phyloP scores from a whole-genome alignment of 768 basidiomycete species.

The Amanita muscaria region DNA sequence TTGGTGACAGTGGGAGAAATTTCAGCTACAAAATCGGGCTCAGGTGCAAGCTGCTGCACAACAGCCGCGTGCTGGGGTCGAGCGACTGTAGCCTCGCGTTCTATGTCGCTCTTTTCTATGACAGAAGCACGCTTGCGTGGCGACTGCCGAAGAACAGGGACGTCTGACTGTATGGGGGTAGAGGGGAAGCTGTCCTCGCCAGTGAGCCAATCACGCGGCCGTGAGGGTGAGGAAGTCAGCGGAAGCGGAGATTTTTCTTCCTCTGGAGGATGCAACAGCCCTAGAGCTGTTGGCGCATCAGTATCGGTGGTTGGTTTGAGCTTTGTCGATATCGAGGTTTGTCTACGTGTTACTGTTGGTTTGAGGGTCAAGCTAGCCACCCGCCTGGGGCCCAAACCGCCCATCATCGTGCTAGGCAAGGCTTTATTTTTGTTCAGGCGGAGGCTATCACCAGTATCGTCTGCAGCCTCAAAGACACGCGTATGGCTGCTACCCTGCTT shows the following conservation, averaged over 20 bases:
- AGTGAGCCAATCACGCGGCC: constrained; percentile 62
- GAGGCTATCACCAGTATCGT: constrained; percentile 4
- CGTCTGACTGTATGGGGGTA: constrained; percentile 17
- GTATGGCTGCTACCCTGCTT: constrained; percentile 8
- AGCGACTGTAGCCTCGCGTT: constrained; percentile 29
- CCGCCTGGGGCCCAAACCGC: constrained; percentile 3
- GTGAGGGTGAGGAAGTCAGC: constrained; percentile 10
- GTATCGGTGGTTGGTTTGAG: constrained; percentile 13
- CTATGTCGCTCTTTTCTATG: constrained; percentile 38
- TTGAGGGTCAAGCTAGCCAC: constrained; percentile 18
- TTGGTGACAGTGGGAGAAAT: constrained; percentile 30
- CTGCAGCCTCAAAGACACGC: constrained; percentile 4
- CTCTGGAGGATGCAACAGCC: not conserved
- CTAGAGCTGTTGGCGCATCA: not conserved
- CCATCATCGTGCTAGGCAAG: constrained; percentile 5
- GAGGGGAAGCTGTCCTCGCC: constrained; percentile 34
- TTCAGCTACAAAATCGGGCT: constrained; percentile 13
- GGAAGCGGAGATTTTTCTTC: not conserved
- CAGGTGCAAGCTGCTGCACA: constrained; percentile 10
- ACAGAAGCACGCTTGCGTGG: constrained; percentile 67
- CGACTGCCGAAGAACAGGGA: constrained; percentile 55
- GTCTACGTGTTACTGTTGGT: constrained; percentile 42
- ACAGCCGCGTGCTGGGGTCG: constrained; percentile 24
- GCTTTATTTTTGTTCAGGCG: constrained; percentile 4
- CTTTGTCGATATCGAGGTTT: constrained; percentile 41